phyloP scores from a whole-genome alignment of 2,329 filamentous ascomycete species.

The Onygenales sp. region DNA sequence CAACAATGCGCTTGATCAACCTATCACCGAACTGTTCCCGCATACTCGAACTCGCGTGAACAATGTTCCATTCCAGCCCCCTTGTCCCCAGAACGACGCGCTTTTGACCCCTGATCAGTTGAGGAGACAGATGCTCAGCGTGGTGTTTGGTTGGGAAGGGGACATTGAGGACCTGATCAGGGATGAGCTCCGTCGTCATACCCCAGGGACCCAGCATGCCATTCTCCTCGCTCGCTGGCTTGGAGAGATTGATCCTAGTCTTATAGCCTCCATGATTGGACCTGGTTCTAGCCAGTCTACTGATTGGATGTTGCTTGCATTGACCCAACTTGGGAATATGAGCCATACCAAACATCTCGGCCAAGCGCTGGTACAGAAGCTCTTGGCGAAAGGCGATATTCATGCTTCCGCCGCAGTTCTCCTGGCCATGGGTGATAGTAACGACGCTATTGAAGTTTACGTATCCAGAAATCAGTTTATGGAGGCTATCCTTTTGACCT shows the following conservation, averaged over 20 bases:
- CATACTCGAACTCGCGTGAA: constrained; percentile 70
- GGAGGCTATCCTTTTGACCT: constrained; percentile 85
- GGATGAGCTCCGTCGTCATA: constrained; percentile 72
- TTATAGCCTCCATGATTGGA: constrained; percentile 64
- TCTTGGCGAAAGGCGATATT: constrained; percentile 81
- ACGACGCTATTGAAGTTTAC: constrained; percentile 94
- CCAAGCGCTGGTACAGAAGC: constrained; percentile 78
- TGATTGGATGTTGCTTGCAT: constrained; percentile 92
- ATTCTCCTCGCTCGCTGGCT: constrained; percentile 90
- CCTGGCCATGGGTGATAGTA: constrained; percentile 81
- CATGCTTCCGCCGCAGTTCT: constrained; percentile 90
- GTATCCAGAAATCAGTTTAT: constrained; percentile 83
- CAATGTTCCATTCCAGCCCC: constrained; percentile 72
- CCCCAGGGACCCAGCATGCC: constrained; percentile 61
- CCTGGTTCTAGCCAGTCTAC: constrained; percentile 83
- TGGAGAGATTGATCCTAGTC: constrained; percentile 70
- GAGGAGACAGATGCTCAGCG: constrained; percentile 79
- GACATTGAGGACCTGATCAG: constrained; percentile 72
- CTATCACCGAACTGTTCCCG: constrained; percentile 72
- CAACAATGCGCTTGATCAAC: constrained; percentile 55
- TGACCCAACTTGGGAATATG: constrained; percentile 74
- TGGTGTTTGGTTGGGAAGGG: constrained; percentile 90
- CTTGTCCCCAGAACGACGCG: constrained; percentile 47
- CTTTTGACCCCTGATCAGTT: constrained; percentile 66
- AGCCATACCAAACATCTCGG: constrained; percentile 82